phyloP scores from a whole-genome alignment of 2,329 filamentous ascomycete species.

The Fonsecaea nubica region DNA sequence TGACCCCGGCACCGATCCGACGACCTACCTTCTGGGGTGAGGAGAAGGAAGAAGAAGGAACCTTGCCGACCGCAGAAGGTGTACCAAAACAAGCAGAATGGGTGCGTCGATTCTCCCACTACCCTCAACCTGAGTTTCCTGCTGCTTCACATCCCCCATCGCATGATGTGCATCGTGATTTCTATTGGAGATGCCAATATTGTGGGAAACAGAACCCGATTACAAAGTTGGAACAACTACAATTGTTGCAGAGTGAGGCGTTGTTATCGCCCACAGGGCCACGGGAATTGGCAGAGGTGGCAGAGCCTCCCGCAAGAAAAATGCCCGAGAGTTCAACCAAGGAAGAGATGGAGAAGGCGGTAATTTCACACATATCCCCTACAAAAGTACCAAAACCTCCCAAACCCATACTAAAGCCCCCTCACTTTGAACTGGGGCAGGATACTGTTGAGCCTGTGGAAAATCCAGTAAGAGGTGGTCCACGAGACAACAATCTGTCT shows the following conservation, averaged over 20 bases:
- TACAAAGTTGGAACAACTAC: slow-evolving; percentile 72
- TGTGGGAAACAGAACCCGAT: slow-evolving; percentile 69
- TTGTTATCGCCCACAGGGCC: slow-evolving; percentile 50
- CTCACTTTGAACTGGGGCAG: slow-evolving; percentile 36
- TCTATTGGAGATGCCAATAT: slow-evolving; percentile 43
- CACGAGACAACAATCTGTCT: background rate
- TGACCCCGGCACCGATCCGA: slow-evolving; percentile 82
- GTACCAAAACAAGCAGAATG: slow-evolving; percentile 89
- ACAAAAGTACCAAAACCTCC: slow-evolving; percentile 32
- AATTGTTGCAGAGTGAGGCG: slow-evolving; percentile 68
- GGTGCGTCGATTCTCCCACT: slow-evolving; percentile 71
- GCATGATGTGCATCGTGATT: slow-evolving; percentile 39
- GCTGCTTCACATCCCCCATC: slow-evolving; percentile 32
- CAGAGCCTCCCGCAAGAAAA: slow-evolving; percentile 40
- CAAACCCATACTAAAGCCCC: slow-evolving; percentile 40
- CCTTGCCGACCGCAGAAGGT: slow-evolving; percentile 77
- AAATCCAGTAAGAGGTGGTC: background rate
- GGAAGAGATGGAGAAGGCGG: slow-evolving; percentile 34
- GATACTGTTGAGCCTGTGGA: slow-evolving; percentile 9
- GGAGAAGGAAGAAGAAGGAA: slow-evolving; percentile 61
- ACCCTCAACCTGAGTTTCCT: slow-evolving; percentile 36
- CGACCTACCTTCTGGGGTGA: slow-evolving; percentile 72
- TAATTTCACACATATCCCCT: slow-evolving; percentile 29
- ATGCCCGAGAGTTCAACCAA: slow-evolving; percentile 39
- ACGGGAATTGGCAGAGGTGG: slow-evolving; percentile 24